A percentile compares a stretch with the other conserved stretches of the same genome.
phyloP scores from a whole-genome alignment of 768 basidiomycete species.

The Tulasnella sp. region DNA sequence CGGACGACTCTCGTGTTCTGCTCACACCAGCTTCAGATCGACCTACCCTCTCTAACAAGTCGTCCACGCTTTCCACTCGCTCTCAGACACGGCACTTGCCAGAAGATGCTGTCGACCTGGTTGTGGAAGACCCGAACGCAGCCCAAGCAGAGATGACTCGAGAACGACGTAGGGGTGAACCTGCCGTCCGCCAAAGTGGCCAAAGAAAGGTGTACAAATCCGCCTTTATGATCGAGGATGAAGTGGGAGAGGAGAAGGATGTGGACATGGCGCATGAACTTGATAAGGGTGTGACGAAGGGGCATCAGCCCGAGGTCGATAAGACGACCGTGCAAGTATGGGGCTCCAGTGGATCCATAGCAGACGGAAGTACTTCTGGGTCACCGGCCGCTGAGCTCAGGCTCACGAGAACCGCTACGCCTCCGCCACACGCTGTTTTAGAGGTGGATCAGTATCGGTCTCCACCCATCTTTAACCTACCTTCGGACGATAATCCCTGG shows the following conservation, averaged over 20 bases:
- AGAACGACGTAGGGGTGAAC: slow-evolving; percentile 53
- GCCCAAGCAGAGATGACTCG: slow-evolving; percentile 41
- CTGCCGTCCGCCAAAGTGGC: slow-evolving; percentile 28
- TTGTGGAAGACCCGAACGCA: slow-evolving; percentile 57
- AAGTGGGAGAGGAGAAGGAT: slow-evolving; percentile 28
- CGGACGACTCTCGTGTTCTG: not conserved
- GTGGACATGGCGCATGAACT: slow-evolving; percentile 32
- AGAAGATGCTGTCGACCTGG: slow-evolving; percentile 72
- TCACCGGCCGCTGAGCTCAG: slow-evolving; percentile 23
- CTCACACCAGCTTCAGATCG: slow-evolving; percentile 12
- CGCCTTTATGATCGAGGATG: slow-evolving; percentile 28
- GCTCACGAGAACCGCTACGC: slow-evolving; percentile 32
- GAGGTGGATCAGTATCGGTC: slow-evolving; percentile 28
- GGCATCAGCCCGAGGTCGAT: slow-evolving; percentile 53
- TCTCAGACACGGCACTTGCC: slow-evolving; percentile 21
- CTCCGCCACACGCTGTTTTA: slow-evolving; percentile 35
- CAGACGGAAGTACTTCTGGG: slow-evolving; percentile 12
- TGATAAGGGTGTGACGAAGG: slow-evolving; percentile 30
- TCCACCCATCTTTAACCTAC: no score
- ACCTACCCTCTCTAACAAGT: slow-evolving; percentile 17
- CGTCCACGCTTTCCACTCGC: slow-evolving; percentile 5
- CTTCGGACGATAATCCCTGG: no score
- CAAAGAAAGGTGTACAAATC: slow-evolving; percentile 44
- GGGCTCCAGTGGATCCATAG: not conserved
- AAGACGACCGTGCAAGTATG: slow-evolving; percentile 4